Evolutionary conservation across 805 yeast genomes (phyloP), one percentile per base, ranked within the genome.

Genomic region (Lipomyces yamadae): DNA sequence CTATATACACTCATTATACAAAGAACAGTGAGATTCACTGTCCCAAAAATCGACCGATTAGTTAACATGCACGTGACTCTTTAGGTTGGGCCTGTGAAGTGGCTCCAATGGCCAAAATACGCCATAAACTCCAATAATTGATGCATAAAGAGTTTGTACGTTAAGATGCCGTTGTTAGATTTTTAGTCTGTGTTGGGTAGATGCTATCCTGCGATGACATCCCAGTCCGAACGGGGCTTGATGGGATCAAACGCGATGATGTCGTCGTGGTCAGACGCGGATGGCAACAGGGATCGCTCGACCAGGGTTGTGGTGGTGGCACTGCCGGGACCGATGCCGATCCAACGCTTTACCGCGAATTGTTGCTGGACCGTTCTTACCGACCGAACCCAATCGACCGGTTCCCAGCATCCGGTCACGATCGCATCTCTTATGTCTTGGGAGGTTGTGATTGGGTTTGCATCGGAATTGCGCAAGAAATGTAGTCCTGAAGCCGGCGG

Each of bases 261-360:
- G 1, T 37, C 39, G 39, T 37, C 13, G 15, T 13, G 15, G 4
- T 4, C 48, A 3, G 29, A n/a, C 7, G 48, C 8, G 4, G 42
- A 37, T 13, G 42, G 13, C 13, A 5, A 7, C 48, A 42, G 1
- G 18, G 24, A 11, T 3, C 48, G 48, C 58, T 18, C 8, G 52
- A 67, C 69, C 6, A 67, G 56, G 54, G 18, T 39, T 6, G 63
- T 68, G 24, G 68, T 64, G 32, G 62, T 62, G 13, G 58, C 37
- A 54, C 70, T 63, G 15, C 70, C 71, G 24, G 61, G 42, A 4
- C 71, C 71, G 18, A 67, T 34, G 1, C 71, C 71, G 11, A 60
- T 10, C 65, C 63, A 68, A 18, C 35, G 52, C 11, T 8, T 29
- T 3, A 10, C 64, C 15, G 63, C 60, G 6, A n/a, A 11, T 56